phyloP scores from a whole-genome alignment of 2,329 filamentous ascomycete species.

The Dissoconium aciculare region DNA sequence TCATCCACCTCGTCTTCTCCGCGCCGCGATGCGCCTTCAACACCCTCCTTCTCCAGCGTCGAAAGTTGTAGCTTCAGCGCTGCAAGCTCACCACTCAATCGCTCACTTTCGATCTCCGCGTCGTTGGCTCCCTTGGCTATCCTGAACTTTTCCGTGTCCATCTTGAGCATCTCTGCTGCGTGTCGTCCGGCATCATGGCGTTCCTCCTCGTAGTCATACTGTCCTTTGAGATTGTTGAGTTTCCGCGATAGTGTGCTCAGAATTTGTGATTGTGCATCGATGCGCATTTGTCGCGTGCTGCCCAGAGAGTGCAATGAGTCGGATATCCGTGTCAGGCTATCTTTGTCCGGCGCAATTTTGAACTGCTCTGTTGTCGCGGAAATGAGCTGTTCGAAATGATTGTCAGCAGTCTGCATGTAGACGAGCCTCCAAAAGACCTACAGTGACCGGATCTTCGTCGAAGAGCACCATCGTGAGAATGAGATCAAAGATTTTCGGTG shows the following conservation, averaged over 20 bases:
- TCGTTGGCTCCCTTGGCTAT: slow-evolving; percentile 84
- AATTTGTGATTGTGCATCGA: slow-evolving; percentile 28
- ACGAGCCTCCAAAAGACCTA: too few relatives aligned
- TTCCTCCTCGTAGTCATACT: slow-evolving; percentile 61
- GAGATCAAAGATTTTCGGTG: background rate
- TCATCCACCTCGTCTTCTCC: slow-evolving; percentile 32
- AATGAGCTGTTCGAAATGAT: slow-evolving; percentile 43
- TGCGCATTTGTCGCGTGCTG: slow-evolving; percentile 64
- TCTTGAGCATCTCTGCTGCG: slow-evolving; percentile 66
- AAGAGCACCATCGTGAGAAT: slow-evolving; percentile 59
- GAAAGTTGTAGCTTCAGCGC: slow-evolving; percentile 60
- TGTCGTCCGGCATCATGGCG: slow-evolving; percentile 66
- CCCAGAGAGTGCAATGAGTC: slow-evolving; percentile 73
- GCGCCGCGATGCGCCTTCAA: slow-evolving; percentile 45
- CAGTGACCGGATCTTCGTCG: slow-evolving; percentile 79
- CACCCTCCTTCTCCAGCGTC: slow-evolving; percentile 72
- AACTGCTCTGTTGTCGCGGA: slow-evolving; percentile 86
- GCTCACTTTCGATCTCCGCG: slow-evolving; percentile 85
- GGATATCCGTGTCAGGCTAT: slow-evolving; percentile 65
- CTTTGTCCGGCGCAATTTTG: slow-evolving; percentile 80
- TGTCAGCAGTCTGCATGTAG: too few relatives aligned
- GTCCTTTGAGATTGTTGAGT: slow-evolving; percentile 56
- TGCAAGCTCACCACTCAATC: slow-evolving; percentile 63
- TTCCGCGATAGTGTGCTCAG: slow-evolving; percentile 52
- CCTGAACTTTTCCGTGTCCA: slow-evolving; percentile 89